Percentiles rank a stretch among this genome's conserved stretches.
Evolutionary conservation across 1,284 basidiomycete genomes (phyloP).

Genomic region (Chondrostereum purpureum): DNA sequence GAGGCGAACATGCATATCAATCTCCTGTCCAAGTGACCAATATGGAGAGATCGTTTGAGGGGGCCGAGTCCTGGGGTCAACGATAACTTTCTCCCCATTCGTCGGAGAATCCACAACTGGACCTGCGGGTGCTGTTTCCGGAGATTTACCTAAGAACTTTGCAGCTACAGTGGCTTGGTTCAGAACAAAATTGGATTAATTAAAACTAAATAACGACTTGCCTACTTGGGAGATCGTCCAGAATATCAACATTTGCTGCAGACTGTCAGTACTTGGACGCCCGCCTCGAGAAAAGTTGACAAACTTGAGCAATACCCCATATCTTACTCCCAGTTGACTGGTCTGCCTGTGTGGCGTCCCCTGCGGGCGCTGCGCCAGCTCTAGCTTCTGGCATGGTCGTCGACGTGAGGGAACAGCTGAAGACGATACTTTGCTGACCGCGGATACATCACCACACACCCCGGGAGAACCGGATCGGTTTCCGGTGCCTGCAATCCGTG

Average conservation of each 20-base stretch:
- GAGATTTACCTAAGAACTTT: constrained; percentile 35
- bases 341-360: constrained; percentile 18
- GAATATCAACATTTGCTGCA: constrained; percentile 60
- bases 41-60: constrained; percentile 46
- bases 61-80: constrained; percentile 40
- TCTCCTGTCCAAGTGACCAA: constrained; percentile 52
- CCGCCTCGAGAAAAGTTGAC: constrained; percentile 14
- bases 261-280: constrained; percentile 1
- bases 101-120: constrained; percentile 18
- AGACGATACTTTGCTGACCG: background rate
- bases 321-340: constrained; percentile 27
- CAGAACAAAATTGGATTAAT: constrained; percentile 6
- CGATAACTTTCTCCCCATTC: constrained; percentile 19
- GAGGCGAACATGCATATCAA: constrained; percentile 74
- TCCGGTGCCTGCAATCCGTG: background rate
- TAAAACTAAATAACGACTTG: constrained; percentile 24
- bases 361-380: constrained; percentile 13
- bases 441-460: background rate
- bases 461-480: background rate
- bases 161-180: constrained; percentile 27
- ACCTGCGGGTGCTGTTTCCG: constrained; percentile 20
- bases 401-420: no score
- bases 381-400: background rate
- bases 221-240: constrained; percentile 59
- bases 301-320: constrained; percentile 43